Conservation (phyloP, 805 yeast genomes). For the Kuraishia borneana region DNA sequence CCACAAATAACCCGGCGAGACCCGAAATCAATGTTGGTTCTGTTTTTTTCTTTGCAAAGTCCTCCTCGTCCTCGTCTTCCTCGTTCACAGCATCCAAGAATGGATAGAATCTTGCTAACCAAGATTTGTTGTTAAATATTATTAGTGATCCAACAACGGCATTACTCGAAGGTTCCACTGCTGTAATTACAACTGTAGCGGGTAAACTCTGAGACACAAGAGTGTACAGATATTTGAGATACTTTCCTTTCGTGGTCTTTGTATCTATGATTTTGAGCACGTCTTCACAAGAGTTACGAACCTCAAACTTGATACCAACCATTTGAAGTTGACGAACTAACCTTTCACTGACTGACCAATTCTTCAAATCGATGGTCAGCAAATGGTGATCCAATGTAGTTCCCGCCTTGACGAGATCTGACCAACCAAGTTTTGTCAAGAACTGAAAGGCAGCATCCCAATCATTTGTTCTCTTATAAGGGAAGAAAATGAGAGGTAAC, state of each 20-base stretch:
- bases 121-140: slow-evolving; percentile 33
- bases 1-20: slow-evolving; percentile 40
- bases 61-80: slow-evolving; percentile 4
- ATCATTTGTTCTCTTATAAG: background rate
- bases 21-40: slow-evolving; percentile 27
- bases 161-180: slow-evolving; percentile 40
- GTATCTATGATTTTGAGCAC: slow-evolving; percentile 27
- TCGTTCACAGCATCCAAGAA: slow-evolving; percentile 30
- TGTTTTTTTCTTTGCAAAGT: background rate
- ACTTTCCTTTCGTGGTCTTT: slow-evolving; percentile 7
- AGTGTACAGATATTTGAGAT: slow-evolving; percentile 11
- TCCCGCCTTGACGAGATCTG: slow-evolving; percentile 4
- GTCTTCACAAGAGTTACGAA: slow-evolving; percentile 32
- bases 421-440: slow-evolving; percentile 30
- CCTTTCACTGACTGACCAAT: slow-evolving; percentile 44
- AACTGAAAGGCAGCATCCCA: slow-evolving; percentile 14
- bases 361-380: slow-evolving; percentile 28
- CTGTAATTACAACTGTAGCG: slow-evolving; percentile 30
- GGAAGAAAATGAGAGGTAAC: slow-evolving; percentile 4
- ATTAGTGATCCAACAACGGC: slow-evolving; percentile 41
- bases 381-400: slow-evolving; percentile 9
- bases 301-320: slow-evolving; percentile 45
- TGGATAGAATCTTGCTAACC: slow-evolving; percentile 36
- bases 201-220: slow-evolving; percentile 8
- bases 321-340: slow-evolving; percentile 43